Evolutionary conservation across 768 basidiomycete species (phyloP).

Genomic region (Gautieria morchelliformis): DNA sequence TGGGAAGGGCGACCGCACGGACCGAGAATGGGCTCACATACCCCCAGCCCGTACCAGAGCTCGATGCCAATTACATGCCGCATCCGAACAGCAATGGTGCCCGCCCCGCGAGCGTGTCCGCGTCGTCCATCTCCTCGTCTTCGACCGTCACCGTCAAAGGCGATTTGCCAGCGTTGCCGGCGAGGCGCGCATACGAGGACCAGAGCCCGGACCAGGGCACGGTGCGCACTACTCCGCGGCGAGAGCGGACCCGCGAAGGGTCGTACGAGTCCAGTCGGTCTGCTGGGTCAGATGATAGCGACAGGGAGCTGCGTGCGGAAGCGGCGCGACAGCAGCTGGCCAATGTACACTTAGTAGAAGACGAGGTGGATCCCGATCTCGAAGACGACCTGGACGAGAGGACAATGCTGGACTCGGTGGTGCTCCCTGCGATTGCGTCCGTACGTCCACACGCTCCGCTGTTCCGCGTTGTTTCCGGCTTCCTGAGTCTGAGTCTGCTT

Average conservation of each 20-base stretch:
- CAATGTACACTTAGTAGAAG: conserved; percentile 51
- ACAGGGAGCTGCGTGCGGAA: neutral
- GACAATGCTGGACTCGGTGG: conserved; percentile 93
- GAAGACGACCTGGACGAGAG: conserved; percentile 62
- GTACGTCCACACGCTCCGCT: conserved; percentile 37
- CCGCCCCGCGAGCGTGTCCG: conserved; percentile 18
- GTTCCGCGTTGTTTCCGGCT: neutral
- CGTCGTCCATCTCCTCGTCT: conserved; percentile 31
- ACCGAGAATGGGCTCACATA: conserved; percentile 13
- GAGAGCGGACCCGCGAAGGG: neutral
- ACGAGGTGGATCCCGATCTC: conserved; percentile 36
- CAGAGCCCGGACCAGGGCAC: neutral
- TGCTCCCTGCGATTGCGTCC: conserved; percentile 91
- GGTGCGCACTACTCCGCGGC: neutral
- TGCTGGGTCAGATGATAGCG: conserved; percentile 5
- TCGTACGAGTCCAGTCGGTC: conserved; percentile 5
- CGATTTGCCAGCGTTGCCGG: conserved; percentile 39
- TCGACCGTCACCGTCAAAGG: conserved; percentile 28
- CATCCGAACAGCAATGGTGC: conserved; percentile 11
- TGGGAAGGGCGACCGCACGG: conserved; percentile 50
- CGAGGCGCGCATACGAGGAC: neutral
- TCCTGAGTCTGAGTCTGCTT: neutral
- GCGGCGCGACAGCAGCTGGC: conserved; percentile 47
- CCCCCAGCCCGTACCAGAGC: conserved; percentile 1
- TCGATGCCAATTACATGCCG: neutral